A percentile compares a stretch with the other conserved stretches of the same genome.
These are phyloP conservation scores for Phialophora verrucosa DNA, from an alignment of 2,329 filamentous ascomycete species.

Conservation along the genomic window DNA sequence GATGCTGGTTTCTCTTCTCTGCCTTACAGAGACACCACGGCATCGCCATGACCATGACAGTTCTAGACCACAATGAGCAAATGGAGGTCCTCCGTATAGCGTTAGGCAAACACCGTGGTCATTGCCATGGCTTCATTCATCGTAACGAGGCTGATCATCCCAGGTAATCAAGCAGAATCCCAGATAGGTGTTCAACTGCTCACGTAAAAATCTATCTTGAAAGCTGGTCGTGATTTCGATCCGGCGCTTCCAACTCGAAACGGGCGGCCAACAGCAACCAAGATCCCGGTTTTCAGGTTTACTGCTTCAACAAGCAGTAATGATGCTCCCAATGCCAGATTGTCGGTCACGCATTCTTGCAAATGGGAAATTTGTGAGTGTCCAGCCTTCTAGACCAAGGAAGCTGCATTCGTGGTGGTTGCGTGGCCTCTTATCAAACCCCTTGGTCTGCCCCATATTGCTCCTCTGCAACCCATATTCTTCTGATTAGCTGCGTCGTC, in stretches of 20 bases:
- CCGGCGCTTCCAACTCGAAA: not conserved
- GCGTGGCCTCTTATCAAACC: conserved; percentile 6
- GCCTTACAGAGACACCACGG: not conserved
- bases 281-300: not conserved
- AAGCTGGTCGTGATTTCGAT: not conserved
- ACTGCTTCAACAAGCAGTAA: not conserved
- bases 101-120: not conserved
- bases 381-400: not conserved
- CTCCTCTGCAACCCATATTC: not conserved
- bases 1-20: not conserved
- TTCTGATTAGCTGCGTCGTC: not conserved
- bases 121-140: not conserved
- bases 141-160: not conserved
- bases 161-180: no score
- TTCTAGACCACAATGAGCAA: no score
- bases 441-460: not conserved
- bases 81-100: no score
- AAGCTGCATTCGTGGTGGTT: not conserved
- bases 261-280: not conserved
- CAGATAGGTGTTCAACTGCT: not conserved
- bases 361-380: not conserved
- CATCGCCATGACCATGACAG: not conserved
- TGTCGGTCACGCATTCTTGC: not conserved
- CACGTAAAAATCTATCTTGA: not conserved
- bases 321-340: not conserved